Evolutionary conservation across 345 rosid genomes (phyloP).

Genomic region (Hibiscus tridactylites): DNA sequence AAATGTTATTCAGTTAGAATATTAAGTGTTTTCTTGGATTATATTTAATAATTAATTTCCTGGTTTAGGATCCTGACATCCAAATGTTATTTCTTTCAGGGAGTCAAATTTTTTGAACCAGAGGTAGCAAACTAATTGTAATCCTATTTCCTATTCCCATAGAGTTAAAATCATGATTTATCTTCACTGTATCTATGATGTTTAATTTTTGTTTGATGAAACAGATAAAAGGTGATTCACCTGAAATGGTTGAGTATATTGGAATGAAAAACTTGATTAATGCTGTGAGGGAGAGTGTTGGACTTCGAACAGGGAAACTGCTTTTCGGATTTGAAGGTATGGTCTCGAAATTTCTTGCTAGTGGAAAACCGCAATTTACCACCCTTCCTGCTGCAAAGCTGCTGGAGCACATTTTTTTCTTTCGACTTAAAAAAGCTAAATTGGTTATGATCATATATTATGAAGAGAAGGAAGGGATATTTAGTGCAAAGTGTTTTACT

Average conservation of each 20-base stretch:
- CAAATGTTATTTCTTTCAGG: constrained; percentile 39
- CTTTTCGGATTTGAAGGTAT: constrained; percentile 73
- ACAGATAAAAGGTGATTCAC: constrained; percentile 93
- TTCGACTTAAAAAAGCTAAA: background rate
- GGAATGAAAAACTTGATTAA: constrained; percentile 87
- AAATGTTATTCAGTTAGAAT: background rate
- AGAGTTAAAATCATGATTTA: background rate
- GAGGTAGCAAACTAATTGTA: constrained; percentile 47
- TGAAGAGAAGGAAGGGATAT: background rate
- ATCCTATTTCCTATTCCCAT: background rate
- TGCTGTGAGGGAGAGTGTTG: constrained; percentile 65
- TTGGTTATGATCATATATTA: background rate
- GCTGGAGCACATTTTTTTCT: background rate
- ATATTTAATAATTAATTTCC: background rate
- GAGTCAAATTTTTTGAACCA: constrained; percentile 94
- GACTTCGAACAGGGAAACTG: constrained; percentile 63
- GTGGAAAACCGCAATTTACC: constrained; percentile 1
- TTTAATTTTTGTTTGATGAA: constrained; percentile 16
- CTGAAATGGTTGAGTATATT: constrained; percentile 76
- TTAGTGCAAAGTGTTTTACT: background rate
- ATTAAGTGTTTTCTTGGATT: background rate
- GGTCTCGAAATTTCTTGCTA: background rate
- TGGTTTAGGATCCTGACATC: constrained; percentile 13
- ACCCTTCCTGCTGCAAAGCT: constrained; percentile 2
- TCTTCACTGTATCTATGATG: background rate